Conservation (phyloP, 2,329 filamentous ascomycete genomes). For the Gremmenia infestans region DNA sequence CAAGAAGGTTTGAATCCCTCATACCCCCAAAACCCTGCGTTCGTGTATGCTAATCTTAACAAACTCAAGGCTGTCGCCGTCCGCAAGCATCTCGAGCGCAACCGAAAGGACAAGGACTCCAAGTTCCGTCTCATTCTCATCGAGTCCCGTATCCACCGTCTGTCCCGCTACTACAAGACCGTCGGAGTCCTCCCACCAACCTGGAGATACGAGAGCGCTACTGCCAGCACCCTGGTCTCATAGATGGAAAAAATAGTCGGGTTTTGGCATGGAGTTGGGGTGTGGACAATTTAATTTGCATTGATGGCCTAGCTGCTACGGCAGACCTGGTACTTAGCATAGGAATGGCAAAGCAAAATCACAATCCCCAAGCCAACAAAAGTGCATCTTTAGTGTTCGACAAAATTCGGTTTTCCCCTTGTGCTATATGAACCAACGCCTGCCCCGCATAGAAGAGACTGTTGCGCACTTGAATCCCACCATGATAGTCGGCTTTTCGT, state of each 20-base stretch:
- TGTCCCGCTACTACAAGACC: conserved; percentile 99
- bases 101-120: conserved; percentile 99
- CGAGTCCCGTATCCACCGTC: conserved; percentile 99
- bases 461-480: too few relatives aligned
- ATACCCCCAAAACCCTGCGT: background rate
- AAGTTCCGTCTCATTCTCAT: conserved; percentile 99
- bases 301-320: conserved; percentile 22
- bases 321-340: conserved; percentile 23
- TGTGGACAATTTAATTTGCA: conserved; percentile 24
- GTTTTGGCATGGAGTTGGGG: conserved; percentile 28
- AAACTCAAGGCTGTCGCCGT: conserved; percentile 72
- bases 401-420: background rate
- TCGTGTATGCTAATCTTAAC: conserved; percentile 17
- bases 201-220: conserved; percentile 99
- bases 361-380: conserved; percentile 21
- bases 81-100: conserved; percentile 99
- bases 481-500: too few relatives aligned
- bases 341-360: conserved; percentile 25
- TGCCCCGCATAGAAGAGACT: background rate
- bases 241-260: conserved; percentile 46
- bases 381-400: background rate
- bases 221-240: conserved; percentile 88
- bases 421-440: background rate
- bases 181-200: conserved; percentile 79
- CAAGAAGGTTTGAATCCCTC: conserved; percentile 75